Percentiles rank a stretch among this genome's conserved stretches.
Conservation (phyloP, 2,329 filamentous ascomycete species). For the Pseudopyricularia javanii region DNA sequence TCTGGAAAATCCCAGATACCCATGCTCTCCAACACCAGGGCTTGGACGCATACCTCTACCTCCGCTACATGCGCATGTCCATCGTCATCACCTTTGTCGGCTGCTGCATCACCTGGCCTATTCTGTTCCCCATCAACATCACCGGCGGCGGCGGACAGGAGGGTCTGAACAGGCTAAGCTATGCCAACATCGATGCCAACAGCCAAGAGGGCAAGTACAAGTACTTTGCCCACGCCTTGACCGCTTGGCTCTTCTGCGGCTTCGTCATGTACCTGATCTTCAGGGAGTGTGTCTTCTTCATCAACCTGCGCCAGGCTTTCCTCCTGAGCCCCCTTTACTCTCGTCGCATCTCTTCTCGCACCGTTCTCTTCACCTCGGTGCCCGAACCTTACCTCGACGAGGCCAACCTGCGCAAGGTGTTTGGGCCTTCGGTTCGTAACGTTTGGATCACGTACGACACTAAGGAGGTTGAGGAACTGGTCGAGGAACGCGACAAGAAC, state of each 20-base stretch:
- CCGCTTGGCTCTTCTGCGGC: conserved; percentile 71
- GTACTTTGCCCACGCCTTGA: conserved; percentile 71
- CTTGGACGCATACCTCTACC: conserved; percentile 80
- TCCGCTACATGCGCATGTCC: conserved; percentile 74
- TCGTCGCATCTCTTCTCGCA: conserved; percentile 77
- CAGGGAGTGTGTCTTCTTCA: conserved; percentile 83
- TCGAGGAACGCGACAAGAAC: conserved; percentile 68
- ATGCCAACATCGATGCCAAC: conserved; percentile 57
- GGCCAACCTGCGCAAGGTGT: conserved; percentile 64
- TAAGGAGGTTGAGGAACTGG: conserved; percentile 65
- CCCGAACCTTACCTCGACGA: conserved; percentile 68
- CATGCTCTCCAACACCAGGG: conserved; percentile 84
- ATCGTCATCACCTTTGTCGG: conserved; percentile 72
- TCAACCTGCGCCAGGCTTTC: conserved; percentile 90
- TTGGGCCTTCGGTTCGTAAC: conserved; percentile 68
- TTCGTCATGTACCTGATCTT: conserved; percentile 87
- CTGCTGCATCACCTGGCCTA: conserved; percentile 72
- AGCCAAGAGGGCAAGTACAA: conserved; percentile 41
- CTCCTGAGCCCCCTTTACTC: conserved; percentile 73
- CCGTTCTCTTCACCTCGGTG: conserved; percentile 81
- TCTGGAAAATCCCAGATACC: conserved; percentile 59
- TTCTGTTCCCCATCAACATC: conserved; percentile 75
- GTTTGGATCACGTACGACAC: conserved; percentile 77
- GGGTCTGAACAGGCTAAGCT: conserved; percentile 68
- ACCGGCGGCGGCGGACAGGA: conserved; percentile 56